Base-by-base conservation (phyloP, 345 rosid species). In the Noccaea bulbosa region DNA sequence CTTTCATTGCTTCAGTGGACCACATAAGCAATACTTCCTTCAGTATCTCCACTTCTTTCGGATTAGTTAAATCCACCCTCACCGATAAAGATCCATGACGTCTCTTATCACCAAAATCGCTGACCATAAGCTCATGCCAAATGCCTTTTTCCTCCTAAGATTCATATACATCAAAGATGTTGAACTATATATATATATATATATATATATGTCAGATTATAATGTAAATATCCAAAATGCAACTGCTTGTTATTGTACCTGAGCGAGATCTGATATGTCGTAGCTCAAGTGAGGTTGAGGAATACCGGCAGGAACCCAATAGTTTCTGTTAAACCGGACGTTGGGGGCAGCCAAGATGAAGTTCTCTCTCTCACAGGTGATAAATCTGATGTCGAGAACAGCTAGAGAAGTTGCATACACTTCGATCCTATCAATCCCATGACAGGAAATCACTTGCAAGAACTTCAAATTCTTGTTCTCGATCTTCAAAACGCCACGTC, bases 1-100 rank as follows among this genome's bases (percentile, higher is more conserved):
- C 64, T 17, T 9, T 9, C 56, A 63, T 72, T 30, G 10, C 67
- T 0, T 33, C 16, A 17, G 14, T 15, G 20, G 2, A 0, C 76
- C 70, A 72, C 50, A 64, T 8, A 5, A 72, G 58, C 11, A 72
- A 8, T 1, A 64, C 41, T 64, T 46, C 43, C 33, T 46, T 63
- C 43, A 72, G 27, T 15, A 64, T 54, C 57, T 63, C 57, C 11
- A 72, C 20, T 37, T 72, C 76, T 54, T 35, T 45, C 1, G 63
- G 62, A 32, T 71, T 46, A 14, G 8, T 62, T 33, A 54, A 3
- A 41, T 72, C 70, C 0, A 72, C 9, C 11, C 11, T 34, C 48
- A 72, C 64, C 0, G 63, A 63, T 45, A 72, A 72, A 5, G 49
- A 72, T 30, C 76, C 70, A 35, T 1, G 1, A 3, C 68, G 20